These are phyloP conservation scores for Phanerochaete sordida DNA, from an alignment of 768 basidiomycete genomes.

Conservation along the genomic window DNA sequence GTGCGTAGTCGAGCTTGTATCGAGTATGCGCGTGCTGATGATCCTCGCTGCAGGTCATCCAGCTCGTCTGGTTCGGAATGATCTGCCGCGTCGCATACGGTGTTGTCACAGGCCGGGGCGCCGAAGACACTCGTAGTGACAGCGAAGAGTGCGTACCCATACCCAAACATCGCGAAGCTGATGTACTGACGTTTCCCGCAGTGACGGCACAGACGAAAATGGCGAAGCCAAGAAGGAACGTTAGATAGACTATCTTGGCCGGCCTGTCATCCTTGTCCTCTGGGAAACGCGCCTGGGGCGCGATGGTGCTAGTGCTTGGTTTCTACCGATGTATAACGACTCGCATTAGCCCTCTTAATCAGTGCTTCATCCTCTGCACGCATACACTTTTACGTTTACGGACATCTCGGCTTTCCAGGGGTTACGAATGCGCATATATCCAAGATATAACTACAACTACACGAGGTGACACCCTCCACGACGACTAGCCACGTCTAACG, in stretches of 20 bases:
- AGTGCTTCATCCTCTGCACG: neutral
- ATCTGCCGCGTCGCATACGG: conserved; percentile 81
- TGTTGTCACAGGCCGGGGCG: conserved; percentile 71
- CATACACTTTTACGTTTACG: too few species aligned
- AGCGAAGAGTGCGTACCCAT: conserved; percentile 47
- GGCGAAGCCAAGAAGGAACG: conserved; percentile 10
- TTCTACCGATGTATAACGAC: neutral
- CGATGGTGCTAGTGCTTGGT: neutral
- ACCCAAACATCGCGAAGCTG: neutral
- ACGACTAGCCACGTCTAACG: neutral
- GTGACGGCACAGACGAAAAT: conserved; percentile 3
- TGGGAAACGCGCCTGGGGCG: neutral
- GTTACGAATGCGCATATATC: too few species aligned
- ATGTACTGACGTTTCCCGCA: neutral
- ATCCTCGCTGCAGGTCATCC: conserved; percentile 50
- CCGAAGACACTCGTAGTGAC: conserved; percentile 84
- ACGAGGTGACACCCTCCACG: too few species aligned
- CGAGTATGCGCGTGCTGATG: neutral
- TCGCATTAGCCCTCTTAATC: neutral
- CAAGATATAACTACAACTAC: too few species aligned
- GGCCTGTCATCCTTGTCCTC: neutral
- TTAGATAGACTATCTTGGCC: neutral
- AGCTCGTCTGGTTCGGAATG: conserved; percentile 83
- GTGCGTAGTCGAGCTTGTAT: conserved; percentile 31
- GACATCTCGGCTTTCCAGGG: neutral